Conservation (phyloP, 805 yeast genomes). For the Metschnikowia bowlesiae region DNA sequence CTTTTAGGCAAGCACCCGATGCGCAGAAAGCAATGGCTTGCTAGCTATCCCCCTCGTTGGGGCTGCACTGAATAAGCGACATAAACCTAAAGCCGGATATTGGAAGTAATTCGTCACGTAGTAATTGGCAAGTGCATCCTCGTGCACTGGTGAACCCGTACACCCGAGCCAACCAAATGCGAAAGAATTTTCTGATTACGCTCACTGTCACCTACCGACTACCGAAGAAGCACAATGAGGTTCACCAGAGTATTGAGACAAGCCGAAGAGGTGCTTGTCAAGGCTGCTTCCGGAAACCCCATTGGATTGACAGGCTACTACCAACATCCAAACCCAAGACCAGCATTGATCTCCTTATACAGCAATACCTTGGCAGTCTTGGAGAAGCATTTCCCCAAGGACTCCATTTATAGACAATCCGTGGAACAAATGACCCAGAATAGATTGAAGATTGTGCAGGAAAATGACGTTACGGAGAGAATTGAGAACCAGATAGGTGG, state of each 20-base stretch:
- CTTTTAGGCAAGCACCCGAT: neutral
- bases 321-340: slow-evolving; percentile 82
- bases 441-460: slow-evolving; percentile 63
- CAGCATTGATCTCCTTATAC: slow-evolving; percentile 68
- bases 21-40: too few relatives aligned
- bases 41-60: too few relatives aligned
- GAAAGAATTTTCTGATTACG: slow-evolving; percentile 8
- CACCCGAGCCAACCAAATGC: slow-evolving; percentile 17
- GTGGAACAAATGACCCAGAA: slow-evolving; percentile 67
- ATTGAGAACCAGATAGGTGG: slow-evolving; percentile 75
- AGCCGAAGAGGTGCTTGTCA: slow-evolving; percentile 52
- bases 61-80: neutral
- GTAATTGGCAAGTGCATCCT: neutral
- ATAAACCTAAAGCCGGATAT: neutral
- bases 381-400: slow-evolving; percentile 58
- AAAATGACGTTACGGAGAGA: slow-evolving; percentile 53
- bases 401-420: slow-evolving; percentile 72
- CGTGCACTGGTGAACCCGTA: slow-evolving; percentile 12
- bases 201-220: neutral
- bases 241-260: slow-evolving; percentile 39
- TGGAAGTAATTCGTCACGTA: neutral
- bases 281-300: slow-evolving; percentile 60
- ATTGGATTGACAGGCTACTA: slow-evolving; percentile 77
- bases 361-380: slow-evolving; percentile 61
- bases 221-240: slow-evolving; percentile 27